phyloP scores from a whole-genome alignment of 129 eudicot species.

The Arctium lappa region DNA sequence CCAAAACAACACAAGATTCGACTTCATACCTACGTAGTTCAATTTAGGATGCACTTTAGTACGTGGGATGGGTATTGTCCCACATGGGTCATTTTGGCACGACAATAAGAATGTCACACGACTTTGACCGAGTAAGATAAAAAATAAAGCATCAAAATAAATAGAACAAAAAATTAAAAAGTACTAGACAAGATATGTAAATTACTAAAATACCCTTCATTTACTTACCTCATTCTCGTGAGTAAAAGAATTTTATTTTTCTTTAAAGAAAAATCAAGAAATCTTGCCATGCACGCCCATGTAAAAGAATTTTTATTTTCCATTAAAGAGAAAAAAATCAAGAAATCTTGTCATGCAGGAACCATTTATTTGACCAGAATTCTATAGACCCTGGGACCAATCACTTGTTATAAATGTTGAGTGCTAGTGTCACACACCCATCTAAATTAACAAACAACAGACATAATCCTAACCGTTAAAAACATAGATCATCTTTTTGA shows the following conservation, averaged over 20 bases:
- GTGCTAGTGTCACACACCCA: slow-evolving; percentile 6
- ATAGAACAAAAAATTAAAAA: too few species aligned
- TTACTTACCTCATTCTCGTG: too few species aligned
- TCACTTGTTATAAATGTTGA: neutral
- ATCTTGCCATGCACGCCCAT: neutral
- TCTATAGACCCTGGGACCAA: neutral
- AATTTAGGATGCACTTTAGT: neutral
- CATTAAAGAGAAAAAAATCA: neutral
- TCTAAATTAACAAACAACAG: slow-evolving; percentile 9
- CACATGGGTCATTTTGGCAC: neutral
- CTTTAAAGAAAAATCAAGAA: neutral
- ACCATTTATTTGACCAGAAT: slow-evolving; percentile 22
- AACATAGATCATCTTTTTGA: slow-evolving; percentile 11
- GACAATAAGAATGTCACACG: too few species aligned
- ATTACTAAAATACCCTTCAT: neutral
- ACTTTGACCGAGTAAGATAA: too few species aligned
- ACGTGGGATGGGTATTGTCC: neutral
- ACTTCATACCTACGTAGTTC: neutral
- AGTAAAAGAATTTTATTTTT: neutral
- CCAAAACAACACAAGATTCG: neutral
- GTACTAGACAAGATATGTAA: too few species aligned
- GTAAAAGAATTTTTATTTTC: neutral
- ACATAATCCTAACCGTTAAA: slow-evolving; percentile 27
- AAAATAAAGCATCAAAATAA: too few species aligned
- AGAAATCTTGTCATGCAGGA: slow-evolving; percentile 23